Conservation (phyloP, 306 rosid species). For the Gastrolobium villosum region DNA sequence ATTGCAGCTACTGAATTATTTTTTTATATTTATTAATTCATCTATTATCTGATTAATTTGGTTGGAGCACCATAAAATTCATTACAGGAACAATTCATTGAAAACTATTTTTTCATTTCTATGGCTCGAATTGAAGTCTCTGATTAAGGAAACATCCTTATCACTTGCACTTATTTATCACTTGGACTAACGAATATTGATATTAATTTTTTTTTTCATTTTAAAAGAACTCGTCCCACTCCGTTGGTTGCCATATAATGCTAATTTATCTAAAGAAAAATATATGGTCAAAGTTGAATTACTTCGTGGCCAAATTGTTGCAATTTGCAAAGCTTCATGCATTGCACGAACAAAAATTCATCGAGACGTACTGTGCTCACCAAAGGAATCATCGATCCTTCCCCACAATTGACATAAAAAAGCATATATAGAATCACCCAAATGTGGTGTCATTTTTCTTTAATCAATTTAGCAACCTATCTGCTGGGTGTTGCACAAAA, state of each 20-base stretch:
- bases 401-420: conserved; percentile 10
- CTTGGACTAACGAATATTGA: too few relatives aligned
- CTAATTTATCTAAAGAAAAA: conserved; percentile 33
- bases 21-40: too few relatives aligned
- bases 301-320: not conserved
- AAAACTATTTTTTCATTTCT: too few relatives aligned
- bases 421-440: not conserved
- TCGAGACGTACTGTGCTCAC: not conserved
- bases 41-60: too few relatives aligned
- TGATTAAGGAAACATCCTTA: too few relatives aligned
- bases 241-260: conserved; percentile 11
- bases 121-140: too few relatives aligned
- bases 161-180: too few relatives aligned
- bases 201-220: not conserved
- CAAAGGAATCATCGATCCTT: not conserved
- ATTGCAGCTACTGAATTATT: not conserved
- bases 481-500: not conserved
- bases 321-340: not conserved
- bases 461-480: not conserved
- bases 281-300: not conserved
- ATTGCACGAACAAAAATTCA: not conserved
- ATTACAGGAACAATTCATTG: too few relatives aligned
- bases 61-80: too few relatives aligned
- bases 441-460: not conserved
- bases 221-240: conserved; percentile 12